Base-by-base conservation (phyloP, 176 grass and related monocot species). In the Bromus sterilis region DNA sequence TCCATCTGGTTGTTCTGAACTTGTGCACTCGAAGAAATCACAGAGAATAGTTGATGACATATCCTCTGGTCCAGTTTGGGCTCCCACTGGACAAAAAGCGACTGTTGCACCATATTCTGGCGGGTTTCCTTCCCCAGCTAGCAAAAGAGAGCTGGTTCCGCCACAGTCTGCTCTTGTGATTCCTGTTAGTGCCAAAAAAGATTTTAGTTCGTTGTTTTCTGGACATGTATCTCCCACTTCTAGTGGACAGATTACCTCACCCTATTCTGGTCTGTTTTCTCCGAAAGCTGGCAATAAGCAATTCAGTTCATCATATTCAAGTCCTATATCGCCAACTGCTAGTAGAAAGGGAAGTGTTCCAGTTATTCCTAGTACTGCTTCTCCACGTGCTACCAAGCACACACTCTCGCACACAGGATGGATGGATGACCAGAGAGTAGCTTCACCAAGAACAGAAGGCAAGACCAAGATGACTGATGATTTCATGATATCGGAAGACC, bases 11-110 rank as follows among this genome's bases (percentile, higher is more conserved):
- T 69, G 86, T 77, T 94, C 90, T 46, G 82, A 84, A 65, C 88
- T 95, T 81, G 95, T 98, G 73, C 90, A 85, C 57, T 77, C 15
- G 1, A 98, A 98, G 86, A 98, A 85, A 82, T 93, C 90, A 4
- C 70, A 84, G 68, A 87, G 43, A 65, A 56, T 98, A 32, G 35
- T 94, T 18, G 36, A 79, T 86, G 92, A 95, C 58, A 80, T 95
- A 81, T 93, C 72, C 86, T 87, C 78, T 11, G 77, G 83, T 79
- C 86, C 95, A 66, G 71, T 71, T 58, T 89, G 41, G 86, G 68
- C 76, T 29, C 36, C 51, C 41, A 36, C 36, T 59, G 43, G 76
- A 11, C 75, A 80, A 83, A 87, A 68, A 86, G 73, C 71, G 14
- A 75, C 43, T 63, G 4, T 33, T 1, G 65, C 71, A 65, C 34